Evolutionary conservation across 75 land plant genomes (phyloP).

Genomic region (Isoetes taiwanensis): DNA sequence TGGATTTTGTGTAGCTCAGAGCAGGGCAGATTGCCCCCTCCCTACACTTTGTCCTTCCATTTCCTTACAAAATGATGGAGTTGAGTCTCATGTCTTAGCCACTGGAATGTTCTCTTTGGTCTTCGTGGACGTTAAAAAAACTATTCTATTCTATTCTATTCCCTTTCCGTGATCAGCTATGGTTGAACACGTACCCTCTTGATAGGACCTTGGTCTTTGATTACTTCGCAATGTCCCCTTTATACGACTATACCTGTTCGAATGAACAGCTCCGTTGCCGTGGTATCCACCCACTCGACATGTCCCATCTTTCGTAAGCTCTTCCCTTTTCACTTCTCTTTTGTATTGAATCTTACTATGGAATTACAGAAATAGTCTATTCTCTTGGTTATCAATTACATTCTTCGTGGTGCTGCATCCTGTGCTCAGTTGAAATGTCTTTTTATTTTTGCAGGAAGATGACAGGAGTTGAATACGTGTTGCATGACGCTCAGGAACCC

Average conservation of each 20-base stretch:
- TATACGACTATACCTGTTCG: slow-evolving; percentile 78
- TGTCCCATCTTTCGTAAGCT: slow-evolving; percentile 70
- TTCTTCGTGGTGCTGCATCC: too few relatives aligned
- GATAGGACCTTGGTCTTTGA: slow-evolving; percentile 87
- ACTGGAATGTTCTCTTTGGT: too few relatives aligned
- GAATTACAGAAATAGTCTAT: neutral
- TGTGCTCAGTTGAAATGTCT: too few relatives aligned
- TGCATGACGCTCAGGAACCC: slow-evolving; percentile 85
- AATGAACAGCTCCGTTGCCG: slow-evolving; percentile 78
- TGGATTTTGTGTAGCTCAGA: too few relatives aligned
- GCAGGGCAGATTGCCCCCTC: too few relatives aligned
- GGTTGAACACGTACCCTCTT: slow-evolving; percentile 80
- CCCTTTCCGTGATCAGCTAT: slow-evolving; percentile 93
- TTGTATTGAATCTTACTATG: neutral
- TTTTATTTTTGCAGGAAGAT: slow-evolving; percentile 83
- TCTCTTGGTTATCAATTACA: neutral
- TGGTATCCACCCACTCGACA: slow-evolving; percentile 84
- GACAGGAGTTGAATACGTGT: slow-evolving; percentile 77
- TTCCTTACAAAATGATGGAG: too few relatives aligned
- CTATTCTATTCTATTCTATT: too few relatives aligned
- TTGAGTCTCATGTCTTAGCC: too few relatives aligned
- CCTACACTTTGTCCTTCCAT: too few relatives aligned
- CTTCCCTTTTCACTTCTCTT: slow-evolving; percentile 3
- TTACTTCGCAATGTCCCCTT: slow-evolving; percentile 93
- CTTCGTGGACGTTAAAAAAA: too few relatives aligned